Evolutionary conservation across 148 eudicot genomes (phyloP).

Genomic region (Rhododendron griersonianum): DNA sequence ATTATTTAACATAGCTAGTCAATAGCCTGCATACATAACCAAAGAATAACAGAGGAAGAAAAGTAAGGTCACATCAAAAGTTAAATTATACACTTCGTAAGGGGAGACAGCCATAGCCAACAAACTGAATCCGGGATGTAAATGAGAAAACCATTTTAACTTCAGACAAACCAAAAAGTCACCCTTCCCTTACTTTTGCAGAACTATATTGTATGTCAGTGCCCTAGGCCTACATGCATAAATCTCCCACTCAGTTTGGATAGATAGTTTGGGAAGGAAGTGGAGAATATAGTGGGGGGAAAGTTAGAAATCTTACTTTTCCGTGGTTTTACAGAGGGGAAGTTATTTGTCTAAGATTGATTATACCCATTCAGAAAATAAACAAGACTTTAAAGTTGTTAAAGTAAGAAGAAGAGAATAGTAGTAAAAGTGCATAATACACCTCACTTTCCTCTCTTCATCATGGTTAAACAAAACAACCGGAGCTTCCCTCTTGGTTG

Average conservation of each 20-base stretch:
- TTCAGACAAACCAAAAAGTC: background rate
- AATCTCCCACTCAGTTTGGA: background rate
- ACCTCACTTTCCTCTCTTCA: background rate
- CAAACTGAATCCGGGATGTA: background rate
- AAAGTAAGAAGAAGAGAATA: background rate
- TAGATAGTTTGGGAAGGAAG: background rate
- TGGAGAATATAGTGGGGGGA: background rate
- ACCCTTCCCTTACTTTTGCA: background rate
- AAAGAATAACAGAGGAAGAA: background rate
- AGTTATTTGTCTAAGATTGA: background rate
- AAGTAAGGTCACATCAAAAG: background rate
- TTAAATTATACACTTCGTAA: background rate
- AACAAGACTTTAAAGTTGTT: background rate
- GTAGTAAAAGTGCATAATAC: background rate
- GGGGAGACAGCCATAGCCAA: background rate
- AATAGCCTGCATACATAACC: slow-evolving; percentile 1
- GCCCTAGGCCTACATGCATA: background rate
- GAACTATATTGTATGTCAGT: too few relatives aligned
- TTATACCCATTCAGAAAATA: background rate
- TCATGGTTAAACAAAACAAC: background rate
- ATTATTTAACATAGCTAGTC: background rate
- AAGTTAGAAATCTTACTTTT: background rate
- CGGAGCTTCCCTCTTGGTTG: background rate
- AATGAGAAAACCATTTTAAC: background rate
- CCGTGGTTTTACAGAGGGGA: background rate